Base-by-base conservation (phyloP, 306 rosid species). In the Biancaea sappan region DNA sequence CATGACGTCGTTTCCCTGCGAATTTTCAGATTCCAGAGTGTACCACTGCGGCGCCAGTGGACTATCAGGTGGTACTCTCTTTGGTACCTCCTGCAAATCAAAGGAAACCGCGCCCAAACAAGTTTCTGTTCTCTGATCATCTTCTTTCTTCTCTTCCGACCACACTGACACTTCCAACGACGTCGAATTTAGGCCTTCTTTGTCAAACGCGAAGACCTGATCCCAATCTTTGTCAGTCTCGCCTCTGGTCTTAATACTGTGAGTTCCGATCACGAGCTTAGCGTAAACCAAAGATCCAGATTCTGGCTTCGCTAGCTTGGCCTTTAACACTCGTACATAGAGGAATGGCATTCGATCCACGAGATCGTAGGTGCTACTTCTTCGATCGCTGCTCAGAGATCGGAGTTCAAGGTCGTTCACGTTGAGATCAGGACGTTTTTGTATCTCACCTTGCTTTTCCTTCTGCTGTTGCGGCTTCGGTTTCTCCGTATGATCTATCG, bases 31-130 rank as follows among this genome's bases (percentile, higher is more conserved):
- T 58, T 94, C 97, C 7, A 88, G 78, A 63, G 94, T 82, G 82
- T 94, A 94, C 98, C 97, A 94, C 14, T 94, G 96, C 0, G 98
- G 98, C 72, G 97, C 98, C 13, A 94, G 76, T 26, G 97, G 91
- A 77, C 97, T 91, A 62, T 94, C 96, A 0, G 95, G 97, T 0
- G 97, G 98, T 32, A 91, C 96, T 71, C 97, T 75, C 63, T 87
- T 91, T 0, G 96, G 97, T 3, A 91, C 93, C 34, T 91, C 96
- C 51, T 81, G 91, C 51, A 89, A 21, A 59, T 91, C 97, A 51
- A 91, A 91, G 34, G 88, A 79, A 65, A 91, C 89, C 51, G 80
- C 54, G 28, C 80, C 79, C 8, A 70, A 50, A 58, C 83, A 65
- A 68, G 2, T 44, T 25, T 88, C 77, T 0, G 69, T 57, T 1